Evolutionary conservation across 2,329 filamentous ascomycete species (phyloP).

Genomic region (Colletotrichum costaricense): DNA sequence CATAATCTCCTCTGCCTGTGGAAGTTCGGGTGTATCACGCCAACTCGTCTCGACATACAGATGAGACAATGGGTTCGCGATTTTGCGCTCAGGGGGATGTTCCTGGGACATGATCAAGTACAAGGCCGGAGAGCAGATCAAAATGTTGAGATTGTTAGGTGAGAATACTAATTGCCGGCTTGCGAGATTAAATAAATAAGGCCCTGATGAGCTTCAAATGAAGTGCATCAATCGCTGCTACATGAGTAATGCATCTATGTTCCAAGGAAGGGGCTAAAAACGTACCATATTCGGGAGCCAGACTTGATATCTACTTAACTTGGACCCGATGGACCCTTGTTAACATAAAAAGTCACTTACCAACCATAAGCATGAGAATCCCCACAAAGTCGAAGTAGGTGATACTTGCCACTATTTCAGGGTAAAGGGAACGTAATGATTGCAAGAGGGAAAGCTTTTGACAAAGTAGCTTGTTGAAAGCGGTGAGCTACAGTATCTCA

Average conservation of each 20-base stretch:
- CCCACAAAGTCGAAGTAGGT: neutral
- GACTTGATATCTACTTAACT: neutral
- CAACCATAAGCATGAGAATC: neutral
- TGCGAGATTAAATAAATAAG: neutral
- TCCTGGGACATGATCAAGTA: neutral
- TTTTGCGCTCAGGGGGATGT: neutral
- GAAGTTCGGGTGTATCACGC: constrained; percentile 62
- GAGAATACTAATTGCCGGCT: neutral
- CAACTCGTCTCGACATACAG: neutral
- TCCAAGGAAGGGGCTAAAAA: neutral
- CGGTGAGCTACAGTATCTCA: neutral
- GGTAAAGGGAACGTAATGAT: neutral
- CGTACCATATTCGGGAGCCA: too few relatives aligned
- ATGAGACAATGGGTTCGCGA: too few relatives aligned
- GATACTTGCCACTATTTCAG: neutral
- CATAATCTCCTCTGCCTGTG: constrained; percentile 64
- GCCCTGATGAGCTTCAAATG: neutral
- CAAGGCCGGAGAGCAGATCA: neutral
- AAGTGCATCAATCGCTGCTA: neutral
- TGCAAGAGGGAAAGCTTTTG: neutral
- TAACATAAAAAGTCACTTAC: neutral
- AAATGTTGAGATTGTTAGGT: neutral
- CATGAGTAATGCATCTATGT: neutral
- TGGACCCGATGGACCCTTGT: neutral
- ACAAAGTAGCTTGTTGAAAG: neutral